These are phyloP conservation scores for Porogramme epimiltina DNA, from an alignment of 1,284 basidiomycete species.

Conservation along the genomic window DNA sequence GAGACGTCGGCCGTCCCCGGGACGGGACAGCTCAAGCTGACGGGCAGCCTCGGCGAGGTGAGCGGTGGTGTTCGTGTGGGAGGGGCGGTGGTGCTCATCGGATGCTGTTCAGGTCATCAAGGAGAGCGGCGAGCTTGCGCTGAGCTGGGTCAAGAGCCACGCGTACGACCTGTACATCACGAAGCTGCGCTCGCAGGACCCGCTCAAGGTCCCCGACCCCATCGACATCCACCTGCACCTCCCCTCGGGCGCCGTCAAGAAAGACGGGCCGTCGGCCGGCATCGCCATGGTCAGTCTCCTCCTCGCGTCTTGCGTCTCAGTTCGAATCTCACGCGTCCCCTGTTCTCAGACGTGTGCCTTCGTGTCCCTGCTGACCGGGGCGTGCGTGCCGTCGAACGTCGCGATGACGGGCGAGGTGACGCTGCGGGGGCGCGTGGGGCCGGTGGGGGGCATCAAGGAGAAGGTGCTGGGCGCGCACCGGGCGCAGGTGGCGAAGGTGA, in stretches of 20 bases:
- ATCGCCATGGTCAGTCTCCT: slow-evolving; percentile 70
- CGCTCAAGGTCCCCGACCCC: slow-evolving; percentile 66
- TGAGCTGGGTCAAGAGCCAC: slow-evolving; percentile 87
- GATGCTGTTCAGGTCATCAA: slow-evolving; percentile 70
- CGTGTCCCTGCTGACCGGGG: slow-evolving; percentile 79
- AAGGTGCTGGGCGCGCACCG: slow-evolving; percentile 85
- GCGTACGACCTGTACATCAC: slow-evolving; percentile 83
- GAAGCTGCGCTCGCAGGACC: slow-evolving; percentile 65
- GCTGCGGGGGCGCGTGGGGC: slow-evolving; percentile 74
- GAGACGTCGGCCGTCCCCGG: slow-evolving; percentile 80
- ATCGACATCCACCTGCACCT: slow-evolving; percentile 90
- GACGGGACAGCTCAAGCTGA: slow-evolving; percentile 70
- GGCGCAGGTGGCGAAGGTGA: slow-evolving; percentile 78
- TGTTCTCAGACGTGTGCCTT: slow-evolving; percentile 70
- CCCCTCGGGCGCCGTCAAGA: slow-evolving; percentile 85
- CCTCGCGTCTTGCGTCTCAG: background rate
- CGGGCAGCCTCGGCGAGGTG: slow-evolving; percentile 77
- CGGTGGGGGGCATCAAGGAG: slow-evolving; percentile 85
- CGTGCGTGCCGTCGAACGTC: slow-evolving; percentile 65
- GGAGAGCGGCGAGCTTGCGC: slow-evolving; percentile 85
- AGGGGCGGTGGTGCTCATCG: background rate
- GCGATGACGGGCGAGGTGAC: slow-evolving; percentile 90
- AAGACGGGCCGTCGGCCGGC: slow-evolving; percentile 90
- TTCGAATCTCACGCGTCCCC: background rate
- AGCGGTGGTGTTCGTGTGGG: slow-evolving; percentile 35